A percentile compares a stretch with the other conserved stretches of the same genome.
These are phyloP conservation scores for Triticum timopheevii DNA, from an alignment of 176 grass and related monocot genomes.

Conservation along the genomic window DNA sequence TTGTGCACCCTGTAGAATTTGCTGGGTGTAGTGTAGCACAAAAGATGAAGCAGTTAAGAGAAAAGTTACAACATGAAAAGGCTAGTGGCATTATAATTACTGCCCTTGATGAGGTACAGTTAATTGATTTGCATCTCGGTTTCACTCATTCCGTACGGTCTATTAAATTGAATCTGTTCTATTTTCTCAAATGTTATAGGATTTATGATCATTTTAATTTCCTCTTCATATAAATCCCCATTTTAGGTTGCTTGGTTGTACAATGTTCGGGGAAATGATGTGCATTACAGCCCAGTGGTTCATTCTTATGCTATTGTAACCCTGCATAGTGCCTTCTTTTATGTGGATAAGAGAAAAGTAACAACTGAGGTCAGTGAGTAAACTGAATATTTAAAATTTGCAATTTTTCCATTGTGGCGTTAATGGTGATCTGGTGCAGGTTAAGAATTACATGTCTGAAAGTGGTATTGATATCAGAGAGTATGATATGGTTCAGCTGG, in stretches of 20 bases:
- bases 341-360: constrained; percentile 90
- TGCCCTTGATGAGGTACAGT: constrained; percentile 86
- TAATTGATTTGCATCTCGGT: constrained; percentile 5
- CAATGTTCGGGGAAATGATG: constrained; percentile 90
- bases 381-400: constrained; percentile 1
- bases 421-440: constrained; percentile 34
- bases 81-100: constrained; percentile 61
- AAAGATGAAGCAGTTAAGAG: constrained; percentile 78
- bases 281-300: constrained; percentile 87
- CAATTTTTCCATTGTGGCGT: background rate
- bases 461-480: constrained; percentile 86
- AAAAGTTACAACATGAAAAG: constrained; percentile 63
- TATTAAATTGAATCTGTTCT: constrained; percentile 28
- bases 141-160: constrained; percentile 1
- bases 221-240: constrained; percentile 17
- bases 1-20: constrained; percentile 77
- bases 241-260: constrained; percentile 93
- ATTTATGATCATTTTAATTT: constrained; percentile 14
- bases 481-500: constrained; percentile 65
- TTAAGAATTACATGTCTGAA: constrained; percentile 59
- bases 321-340: constrained; percentile 74
- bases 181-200: background rate
- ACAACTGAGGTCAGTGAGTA: constrained; percentile 63
- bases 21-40: constrained; percentile 60
- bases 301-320: constrained; percentile 97